These are phyloP conservation scores for Antrodiella citrinella DNA, from an alignment of 768 basidiomycete species.

Conservation along the genomic window DNA sequence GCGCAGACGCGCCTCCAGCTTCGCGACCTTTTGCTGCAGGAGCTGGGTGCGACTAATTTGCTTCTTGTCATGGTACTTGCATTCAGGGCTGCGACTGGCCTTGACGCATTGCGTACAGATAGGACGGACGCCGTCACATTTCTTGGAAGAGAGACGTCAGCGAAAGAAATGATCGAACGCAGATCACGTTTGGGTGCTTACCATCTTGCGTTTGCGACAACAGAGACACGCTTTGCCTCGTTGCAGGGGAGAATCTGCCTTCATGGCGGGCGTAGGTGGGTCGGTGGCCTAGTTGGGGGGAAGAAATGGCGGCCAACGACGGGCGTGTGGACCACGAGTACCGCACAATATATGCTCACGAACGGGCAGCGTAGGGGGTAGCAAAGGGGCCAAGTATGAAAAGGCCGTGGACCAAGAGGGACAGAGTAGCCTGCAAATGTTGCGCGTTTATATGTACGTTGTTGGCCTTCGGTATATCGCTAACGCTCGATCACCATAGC, in stretches of 20 bases:
- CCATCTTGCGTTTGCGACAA: slow-evolving; percentile 34
- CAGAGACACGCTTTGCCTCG: slow-evolving; percentile 32
- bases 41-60: slow-evolving; percentile 53
- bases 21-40: slow-evolving; percentile 45
- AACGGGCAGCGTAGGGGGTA: no score
- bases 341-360: no score
- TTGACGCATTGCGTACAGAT: slow-evolving; percentile 48
- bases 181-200: slow-evolving; percentile 8
- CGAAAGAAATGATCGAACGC: neutral
- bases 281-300: no score
- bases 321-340: no score
- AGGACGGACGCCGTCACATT: slow-evolving; percentile 54
- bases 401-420: no score
- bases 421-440: no score
- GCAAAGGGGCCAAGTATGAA: no score
- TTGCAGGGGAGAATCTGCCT: slow-evolving; percentile 25
- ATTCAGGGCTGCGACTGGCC: slow-evolving; percentile 41
- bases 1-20: slow-evolving; percentile 44
- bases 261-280: no score
- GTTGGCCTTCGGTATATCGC: no score
- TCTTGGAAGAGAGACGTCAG: slow-evolving; percentile 26
- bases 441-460: no score
- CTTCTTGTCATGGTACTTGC: slow-evolving; percentile 53
- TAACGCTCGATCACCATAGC: no score
- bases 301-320: no score